Evolutionary conservation across 2,329 filamentous ascomycete genomes (phyloP).

Genomic region (Aquanectria penicillioides): DNA sequence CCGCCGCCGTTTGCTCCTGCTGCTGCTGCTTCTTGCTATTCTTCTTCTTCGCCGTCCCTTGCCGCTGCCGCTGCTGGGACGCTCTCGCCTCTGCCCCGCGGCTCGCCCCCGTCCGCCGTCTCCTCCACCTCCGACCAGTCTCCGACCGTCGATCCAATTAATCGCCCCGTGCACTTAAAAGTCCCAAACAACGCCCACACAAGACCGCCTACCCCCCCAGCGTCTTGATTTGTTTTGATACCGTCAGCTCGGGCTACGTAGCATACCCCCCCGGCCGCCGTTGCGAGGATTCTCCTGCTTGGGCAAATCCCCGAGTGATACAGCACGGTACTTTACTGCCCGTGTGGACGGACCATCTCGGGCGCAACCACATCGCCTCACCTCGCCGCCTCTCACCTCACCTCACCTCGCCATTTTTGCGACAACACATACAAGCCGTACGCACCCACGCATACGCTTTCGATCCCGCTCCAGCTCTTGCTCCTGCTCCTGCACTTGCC

Average conservation of each 20-base stretch:
- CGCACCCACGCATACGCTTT: neutral
- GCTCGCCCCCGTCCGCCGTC: conserved; percentile 17
- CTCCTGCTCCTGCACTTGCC: no score
- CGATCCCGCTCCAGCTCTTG: no score
- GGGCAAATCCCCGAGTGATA: conserved; percentile 30
- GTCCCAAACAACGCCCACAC: neutral
- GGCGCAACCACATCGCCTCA: conserved; percentile 21
- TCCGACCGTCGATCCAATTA: conserved; percentile 13
- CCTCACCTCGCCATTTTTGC: conserved; percentile 24
- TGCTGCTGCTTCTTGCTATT: no score
- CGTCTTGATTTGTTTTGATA: conserved; percentile 23
- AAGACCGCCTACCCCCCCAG: neutral
- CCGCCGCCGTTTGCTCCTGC: no score
- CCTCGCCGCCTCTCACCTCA: conserved; percentile 18
- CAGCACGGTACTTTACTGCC: conserved; percentile 33
- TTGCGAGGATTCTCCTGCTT: conserved; percentile 19
- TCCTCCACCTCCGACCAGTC: conserved; percentile 10
- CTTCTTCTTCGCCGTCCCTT: no score
- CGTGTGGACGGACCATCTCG: conserved; percentile 34
- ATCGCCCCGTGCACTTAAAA: neutral
- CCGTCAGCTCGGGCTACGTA: conserved; percentile 15
- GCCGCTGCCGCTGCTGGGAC: conserved; percentile 21
- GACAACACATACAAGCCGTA: conserved; percentile 15
- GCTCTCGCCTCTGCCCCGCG: conserved; percentile 16
- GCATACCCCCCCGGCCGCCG: conserved; percentile 9